Conservation (phyloP, 768 basidiomycete species). For the Collybia sp. region DNA sequence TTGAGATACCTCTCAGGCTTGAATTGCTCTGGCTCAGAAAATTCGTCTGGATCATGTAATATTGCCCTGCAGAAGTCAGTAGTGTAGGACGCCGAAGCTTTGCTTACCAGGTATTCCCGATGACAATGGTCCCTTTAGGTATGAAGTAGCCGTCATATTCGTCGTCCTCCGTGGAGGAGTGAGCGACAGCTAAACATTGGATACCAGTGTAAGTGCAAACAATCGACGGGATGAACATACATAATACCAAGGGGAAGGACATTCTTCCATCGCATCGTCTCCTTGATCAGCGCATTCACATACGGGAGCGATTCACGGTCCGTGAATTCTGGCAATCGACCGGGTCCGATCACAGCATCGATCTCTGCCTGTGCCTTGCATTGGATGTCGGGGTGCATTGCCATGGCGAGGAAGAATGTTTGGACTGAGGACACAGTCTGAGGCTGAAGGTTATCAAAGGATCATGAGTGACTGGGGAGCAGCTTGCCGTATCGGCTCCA, state of each 20-base stretch:
- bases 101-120: constrained; percentile 9
- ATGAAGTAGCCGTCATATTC: constrained; percentile 8
- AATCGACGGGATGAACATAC: not conserved
- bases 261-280: constrained; percentile 11
- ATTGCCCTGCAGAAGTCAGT: not conserved
- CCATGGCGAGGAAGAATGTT: constrained; percentile 31
- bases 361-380: constrained; percentile 33
- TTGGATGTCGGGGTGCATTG: constrained; percentile 30
- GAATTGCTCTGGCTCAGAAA: constrained; percentile 7
- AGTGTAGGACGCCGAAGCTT: not conserved
- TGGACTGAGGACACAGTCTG: constrained; percentile 31
- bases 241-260: not conserved
- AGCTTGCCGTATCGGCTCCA: constrained; percentile 7
- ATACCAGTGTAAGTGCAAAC: not conserved
- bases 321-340: constrained; percentile 31
- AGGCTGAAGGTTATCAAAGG: constrained; percentile 7
- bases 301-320: constrained; percentile 34
- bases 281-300: constrained; percentile 28
- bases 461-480: not conserved
- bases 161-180: constrained; percentile 7
- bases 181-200: constrained; percentile 15
- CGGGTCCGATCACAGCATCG: constrained; percentile 27
- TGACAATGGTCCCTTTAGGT: constrained; percentile 9
- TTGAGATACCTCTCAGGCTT: constrained; percentile 7
- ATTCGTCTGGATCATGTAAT: constrained; percentile 2